A percentile compares a stretch with the other conserved stretches of the same genome.
Evolutionary conservation across 441 rosid species (phyloP).

Genomic region (Aquilaria agallochum): DNA sequence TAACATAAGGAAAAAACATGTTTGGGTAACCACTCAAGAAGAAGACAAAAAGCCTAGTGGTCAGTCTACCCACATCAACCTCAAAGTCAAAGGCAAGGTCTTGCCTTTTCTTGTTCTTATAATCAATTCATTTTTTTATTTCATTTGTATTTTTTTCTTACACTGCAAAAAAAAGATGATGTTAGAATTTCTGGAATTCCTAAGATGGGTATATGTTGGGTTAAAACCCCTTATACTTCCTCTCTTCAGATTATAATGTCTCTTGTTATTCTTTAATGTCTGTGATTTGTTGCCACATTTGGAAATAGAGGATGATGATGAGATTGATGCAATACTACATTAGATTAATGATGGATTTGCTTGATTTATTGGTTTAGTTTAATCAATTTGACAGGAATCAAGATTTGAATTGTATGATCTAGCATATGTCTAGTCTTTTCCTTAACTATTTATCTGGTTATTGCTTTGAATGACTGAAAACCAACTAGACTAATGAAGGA

Average conservation of each 20-base stretch:
- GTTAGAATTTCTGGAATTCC: no score
- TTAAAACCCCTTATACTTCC: background rate
- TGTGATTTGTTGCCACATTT: conserved; percentile 32
- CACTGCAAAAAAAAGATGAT: no score
- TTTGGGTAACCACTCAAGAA: conserved; percentile 40
- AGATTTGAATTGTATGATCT: no score
- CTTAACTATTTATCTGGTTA: no score
- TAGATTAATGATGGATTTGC: conserved; percentile 55
- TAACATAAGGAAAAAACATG: background rate
- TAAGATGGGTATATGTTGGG: no score
- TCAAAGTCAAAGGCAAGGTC: conserved; percentile 92
- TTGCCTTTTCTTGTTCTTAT: background rate
- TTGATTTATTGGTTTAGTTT: conserved; percentile 1
- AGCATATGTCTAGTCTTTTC: no score
- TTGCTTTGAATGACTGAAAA: no score
- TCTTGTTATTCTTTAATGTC: no score
- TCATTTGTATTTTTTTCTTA: background rate
- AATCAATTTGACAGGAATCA: no score
- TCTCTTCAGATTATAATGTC: background rate
- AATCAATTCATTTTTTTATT: background rate
- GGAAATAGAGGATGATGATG: conserved; percentile 94
- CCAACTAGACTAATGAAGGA: no score
- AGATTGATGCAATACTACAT: conserved; percentile 87
- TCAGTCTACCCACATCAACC: conserved; percentile 71
- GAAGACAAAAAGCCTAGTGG: conserved; percentile 84